Conservation (phyloP, 164 flowering plant species). For the Liquidambar formosana region DNA sequence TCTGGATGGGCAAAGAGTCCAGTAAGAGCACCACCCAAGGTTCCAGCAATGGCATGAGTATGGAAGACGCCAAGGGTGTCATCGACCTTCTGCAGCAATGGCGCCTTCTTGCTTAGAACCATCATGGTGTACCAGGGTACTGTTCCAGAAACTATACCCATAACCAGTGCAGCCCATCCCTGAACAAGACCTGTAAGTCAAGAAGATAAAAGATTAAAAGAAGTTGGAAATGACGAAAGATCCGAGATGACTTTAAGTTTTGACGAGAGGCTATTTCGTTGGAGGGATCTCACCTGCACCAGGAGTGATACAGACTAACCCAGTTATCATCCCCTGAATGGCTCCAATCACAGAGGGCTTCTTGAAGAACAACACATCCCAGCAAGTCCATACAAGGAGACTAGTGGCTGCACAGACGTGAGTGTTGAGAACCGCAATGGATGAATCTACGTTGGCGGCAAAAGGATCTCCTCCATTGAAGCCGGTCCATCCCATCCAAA, state of each 20-base stretch:
- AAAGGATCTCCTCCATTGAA: constrained; percentile 38
- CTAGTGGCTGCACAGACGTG: constrained; percentile 34
- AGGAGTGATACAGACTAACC: constrained; percentile 38
- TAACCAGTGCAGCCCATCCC: constrained; percentile 32
- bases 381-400: constrained; percentile 32
- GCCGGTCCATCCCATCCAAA: constrained; percentile 40
- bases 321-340: constrained; percentile 39
- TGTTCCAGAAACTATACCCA: constrained; percentile 24
- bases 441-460: constrained; percentile 24
- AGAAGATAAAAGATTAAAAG: not conserved
- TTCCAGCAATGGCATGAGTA: constrained; percentile 38
- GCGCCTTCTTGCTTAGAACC: constrained; percentile 16
- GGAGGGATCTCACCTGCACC: constrained; percentile 27
- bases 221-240: too few species aligned
- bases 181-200: constrained; percentile 25
- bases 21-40: constrained; percentile 34
- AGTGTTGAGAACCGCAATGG: constrained; percentile 30
- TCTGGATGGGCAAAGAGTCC: constrained; percentile 34
- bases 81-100: constrained; percentile 21
- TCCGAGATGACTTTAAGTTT: not conserved
- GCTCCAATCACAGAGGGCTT: constrained; percentile 41
- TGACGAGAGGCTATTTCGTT: not conserved
- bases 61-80: constrained; percentile 28
- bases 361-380: constrained; percentile 31
- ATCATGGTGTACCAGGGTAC: constrained; percentile 41